phyloP scores from a whole-genome alignment of 495 filamentous ascomycete species.

The Tuber borchii region DNA sequence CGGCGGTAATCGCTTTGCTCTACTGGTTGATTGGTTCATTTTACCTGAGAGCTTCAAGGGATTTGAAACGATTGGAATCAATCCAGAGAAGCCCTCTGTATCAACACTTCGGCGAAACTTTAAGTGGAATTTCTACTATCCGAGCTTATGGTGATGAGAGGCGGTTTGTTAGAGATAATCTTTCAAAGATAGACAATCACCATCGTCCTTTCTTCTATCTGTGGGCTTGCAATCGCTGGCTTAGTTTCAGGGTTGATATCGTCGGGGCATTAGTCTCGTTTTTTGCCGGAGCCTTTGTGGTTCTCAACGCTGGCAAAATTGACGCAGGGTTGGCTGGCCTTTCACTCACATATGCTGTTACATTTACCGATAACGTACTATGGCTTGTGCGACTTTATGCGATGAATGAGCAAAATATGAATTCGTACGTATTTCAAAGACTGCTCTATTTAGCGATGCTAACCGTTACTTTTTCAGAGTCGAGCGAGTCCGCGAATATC shows the following conservation, averaged over 20 bases:
- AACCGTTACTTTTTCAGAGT: slow-evolving; percentile 47
- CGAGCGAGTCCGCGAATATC: slow-evolving; percentile 95
- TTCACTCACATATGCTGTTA: slow-evolving; percentile 95
- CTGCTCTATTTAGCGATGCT: slow-evolving; percentile 9
- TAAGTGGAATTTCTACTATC: slow-evolving; percentile 94
- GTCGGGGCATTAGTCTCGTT: slow-evolving; percentile 89
- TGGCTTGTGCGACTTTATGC: slow-evolving; percentile 97
- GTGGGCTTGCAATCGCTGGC: slow-evolving; percentile 97
- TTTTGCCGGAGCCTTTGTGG: slow-evolving; percentile 87
- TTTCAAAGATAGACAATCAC: slow-evolving; percentile 79
- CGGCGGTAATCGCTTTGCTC: slow-evolving; percentile 71
- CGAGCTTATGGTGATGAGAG: slow-evolving; percentile 92
- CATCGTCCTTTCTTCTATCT: slow-evolving; percentile 91
- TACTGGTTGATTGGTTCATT: slow-evolving; percentile 79
- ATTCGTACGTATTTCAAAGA: slow-evolving; percentile 50
- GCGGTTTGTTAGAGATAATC: slow-evolving; percentile 90
- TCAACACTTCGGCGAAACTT: slow-evolving; percentile 95
- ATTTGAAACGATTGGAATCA: slow-evolving; percentile 91
- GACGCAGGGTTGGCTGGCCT: slow-evolving; percentile 93
- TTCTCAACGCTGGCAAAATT: slow-evolving; percentile 72
- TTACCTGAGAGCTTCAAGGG: slow-evolving; percentile 84
- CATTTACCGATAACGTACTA: slow-evolving; percentile 92
- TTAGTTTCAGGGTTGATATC: slow-evolving; percentile 84
- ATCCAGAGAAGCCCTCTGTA: slow-evolving; percentile 91
- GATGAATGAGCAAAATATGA: slow-evolving; percentile 98